Conservation (phyloP, 257 asterid genomes). For the Solanum sitiens region DNA sequence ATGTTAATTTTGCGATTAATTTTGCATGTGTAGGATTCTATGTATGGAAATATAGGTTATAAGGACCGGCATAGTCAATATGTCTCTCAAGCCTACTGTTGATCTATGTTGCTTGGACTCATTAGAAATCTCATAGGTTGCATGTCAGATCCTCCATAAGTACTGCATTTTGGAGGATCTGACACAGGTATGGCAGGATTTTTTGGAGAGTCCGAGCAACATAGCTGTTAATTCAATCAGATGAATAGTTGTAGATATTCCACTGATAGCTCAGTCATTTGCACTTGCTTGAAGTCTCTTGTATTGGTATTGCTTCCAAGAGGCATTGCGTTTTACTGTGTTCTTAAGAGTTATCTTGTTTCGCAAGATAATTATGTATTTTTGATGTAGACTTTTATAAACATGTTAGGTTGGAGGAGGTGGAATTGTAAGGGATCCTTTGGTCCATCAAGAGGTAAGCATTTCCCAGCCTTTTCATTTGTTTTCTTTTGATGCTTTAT, state of each 20-base stretch:
- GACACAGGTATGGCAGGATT: neutral
- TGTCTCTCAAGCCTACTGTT: neutral
- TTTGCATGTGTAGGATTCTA: neutral
- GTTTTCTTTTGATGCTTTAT: neutral
- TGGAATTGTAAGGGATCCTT: conserved; percentile 85
- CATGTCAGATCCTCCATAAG: neutral
- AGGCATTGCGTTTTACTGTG: neutral
- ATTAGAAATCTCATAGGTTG: neutral
- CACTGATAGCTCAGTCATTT: neutral
- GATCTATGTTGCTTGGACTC: neutral
- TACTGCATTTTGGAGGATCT: neutral
- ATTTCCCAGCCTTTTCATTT: neutral
- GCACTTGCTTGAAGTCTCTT: neutral
- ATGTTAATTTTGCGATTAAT: neutral
- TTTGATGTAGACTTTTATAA: neutral
- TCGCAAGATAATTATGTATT: neutral
- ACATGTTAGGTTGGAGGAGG: conserved; percentile 77
- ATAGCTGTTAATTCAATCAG: neutral
- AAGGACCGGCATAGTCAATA: neutral
- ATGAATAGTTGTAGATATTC: neutral
- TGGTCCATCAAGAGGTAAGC: conserved; percentile 71
- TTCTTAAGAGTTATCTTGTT: neutral
- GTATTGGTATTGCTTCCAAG: neutral
- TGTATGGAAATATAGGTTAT: neutral
- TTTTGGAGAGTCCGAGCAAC: neutral